Conservation (phyloP, 2,329 filamentous ascomycete genomes). For the Fusarium pilosicola region DNA sequence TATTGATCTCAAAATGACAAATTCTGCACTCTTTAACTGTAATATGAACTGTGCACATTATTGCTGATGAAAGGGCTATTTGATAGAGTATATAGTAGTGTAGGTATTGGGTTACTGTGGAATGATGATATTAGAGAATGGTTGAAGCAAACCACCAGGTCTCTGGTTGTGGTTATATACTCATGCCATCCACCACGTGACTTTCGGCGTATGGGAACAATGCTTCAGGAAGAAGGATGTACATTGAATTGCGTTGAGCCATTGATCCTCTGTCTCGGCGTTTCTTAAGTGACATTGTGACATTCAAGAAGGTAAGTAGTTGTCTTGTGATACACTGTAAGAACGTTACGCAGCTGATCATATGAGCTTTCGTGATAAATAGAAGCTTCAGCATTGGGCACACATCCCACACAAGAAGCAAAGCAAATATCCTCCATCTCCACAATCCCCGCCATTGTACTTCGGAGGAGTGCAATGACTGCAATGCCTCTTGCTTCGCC, state of each 20-base stretch:
- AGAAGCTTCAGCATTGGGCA: neutral
- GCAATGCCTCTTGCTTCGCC: neutral
- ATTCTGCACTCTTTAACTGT: neutral
- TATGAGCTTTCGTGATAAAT: neutral
- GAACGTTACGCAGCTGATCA: neutral
- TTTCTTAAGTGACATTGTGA: neutral
- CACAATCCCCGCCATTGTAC: fast-evolving
- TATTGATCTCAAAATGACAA: neutral
- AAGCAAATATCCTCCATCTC: neutral
- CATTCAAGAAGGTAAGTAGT: fast-evolving
- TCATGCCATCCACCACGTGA: neutral
- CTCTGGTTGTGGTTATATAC: neutral
- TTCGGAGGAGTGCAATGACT: neutral
- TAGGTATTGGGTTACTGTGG: neutral
- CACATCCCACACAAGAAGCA: neutral
- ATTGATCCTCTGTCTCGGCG: fast-evolving
- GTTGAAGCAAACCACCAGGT: fast-evolving
- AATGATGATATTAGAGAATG: neutral
- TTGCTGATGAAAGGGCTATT: neutral
- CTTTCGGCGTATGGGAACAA: fast-evolving
- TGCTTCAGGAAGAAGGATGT: neutral
- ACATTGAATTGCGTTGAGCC: fast-evolving
- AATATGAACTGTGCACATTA: neutral
- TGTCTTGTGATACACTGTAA: neutral
- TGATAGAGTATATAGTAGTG: neutral